phyloP scores from a whole-genome alignment of 257 asterid species.

The Solanum acaule region DNA sequence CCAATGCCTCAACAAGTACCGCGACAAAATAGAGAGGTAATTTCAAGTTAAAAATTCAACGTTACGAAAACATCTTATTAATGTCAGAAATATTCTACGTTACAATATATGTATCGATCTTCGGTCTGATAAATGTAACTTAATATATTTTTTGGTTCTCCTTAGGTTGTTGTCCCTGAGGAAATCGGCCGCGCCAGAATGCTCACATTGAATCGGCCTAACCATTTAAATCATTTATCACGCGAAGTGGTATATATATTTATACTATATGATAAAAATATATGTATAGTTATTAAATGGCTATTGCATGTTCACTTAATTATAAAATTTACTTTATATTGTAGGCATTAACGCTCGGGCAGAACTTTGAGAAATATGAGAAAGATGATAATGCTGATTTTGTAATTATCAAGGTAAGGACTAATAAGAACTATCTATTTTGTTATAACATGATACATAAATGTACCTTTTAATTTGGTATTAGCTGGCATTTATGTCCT shows the following conservation, averaged over 20 bases:
- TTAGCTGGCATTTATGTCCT: too few species aligned
- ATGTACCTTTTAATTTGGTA: too few species aligned
- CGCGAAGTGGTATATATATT: slow-evolving; percentile 34
- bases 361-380: slow-evolving; percentile 73
- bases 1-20: not conserved
- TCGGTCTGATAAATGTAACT: not conserved
- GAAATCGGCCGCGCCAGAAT: slow-evolving; percentile 57
- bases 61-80: too few species aligned
- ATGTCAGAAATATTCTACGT: not conserved
- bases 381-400: slow-evolving; percentile 58
- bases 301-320: not conserved
- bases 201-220: slow-evolving; percentile 72
- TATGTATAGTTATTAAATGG: not conserved
- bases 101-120: not conserved
- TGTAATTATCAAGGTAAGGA: slow-evolving; percentile 49
- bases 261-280: not conserved
- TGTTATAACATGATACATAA: not conserved
- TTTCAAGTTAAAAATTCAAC: not conserved
- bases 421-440: not conserved
- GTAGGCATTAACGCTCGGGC: slow-evolving; percentile 41
- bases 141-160: not conserved
- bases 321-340: not conserved
- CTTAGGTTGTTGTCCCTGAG: slow-evolving; percentile 53
- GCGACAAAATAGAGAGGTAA: not conserved
- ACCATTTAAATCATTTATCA: slow-evolving; percentile 62